Base-by-base conservation (phyloP, 495 filamentous ascomycete genomes). In the Xylaria palmicola region DNA sequence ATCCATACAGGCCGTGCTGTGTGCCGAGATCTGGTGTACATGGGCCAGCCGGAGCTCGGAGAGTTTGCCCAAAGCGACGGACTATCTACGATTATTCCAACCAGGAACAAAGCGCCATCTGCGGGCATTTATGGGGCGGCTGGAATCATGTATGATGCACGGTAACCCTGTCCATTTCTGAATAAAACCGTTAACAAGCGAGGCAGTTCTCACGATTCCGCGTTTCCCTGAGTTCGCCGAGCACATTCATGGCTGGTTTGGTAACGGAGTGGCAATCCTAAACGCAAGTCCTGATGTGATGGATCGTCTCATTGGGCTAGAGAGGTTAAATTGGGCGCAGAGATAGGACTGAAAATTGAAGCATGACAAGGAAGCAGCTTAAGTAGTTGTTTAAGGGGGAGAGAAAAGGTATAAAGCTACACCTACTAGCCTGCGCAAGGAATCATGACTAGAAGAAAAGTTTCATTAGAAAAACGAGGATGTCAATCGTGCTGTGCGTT, bases 11-110 rank as follows among this genome's bases (percentile, higher is more conserved):
- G 43, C 43, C 10, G 4, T 39, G 6, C 3, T 58, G 17, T 58
- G 55, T 22, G 55, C 41, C 4, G 55, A 58, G 55, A 58, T 48
- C 12, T 58, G 55, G 55, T 58, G 55, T 26, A 22, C 20, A 20
- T 58, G 55, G 55, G 41, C 30, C 36, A 36, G 26, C 13, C 24
- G 19, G 15, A 26, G 36, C n/a, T 1, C 55, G 19, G 30, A 26
- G 55, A 26, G 7, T 43, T 45, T 17, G 47, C 3, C 55, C 55
- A 37, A 12, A 41, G 7, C 1, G 1, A 27, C 0, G 8, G 6
- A 30, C 17, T n/a, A 4, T 58, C 48, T 27, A 15, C 39, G 0
- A 0, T 36, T 48, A 48, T 58, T 48, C 17, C 0, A 2, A 20
- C 19, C 55, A 12, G 49, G 19, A 36, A 13, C 17, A 20, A 27